phyloP scores from a whole-genome alignment of 2,329 filamentous ascomycete species.

The Septoria linicola region DNA sequence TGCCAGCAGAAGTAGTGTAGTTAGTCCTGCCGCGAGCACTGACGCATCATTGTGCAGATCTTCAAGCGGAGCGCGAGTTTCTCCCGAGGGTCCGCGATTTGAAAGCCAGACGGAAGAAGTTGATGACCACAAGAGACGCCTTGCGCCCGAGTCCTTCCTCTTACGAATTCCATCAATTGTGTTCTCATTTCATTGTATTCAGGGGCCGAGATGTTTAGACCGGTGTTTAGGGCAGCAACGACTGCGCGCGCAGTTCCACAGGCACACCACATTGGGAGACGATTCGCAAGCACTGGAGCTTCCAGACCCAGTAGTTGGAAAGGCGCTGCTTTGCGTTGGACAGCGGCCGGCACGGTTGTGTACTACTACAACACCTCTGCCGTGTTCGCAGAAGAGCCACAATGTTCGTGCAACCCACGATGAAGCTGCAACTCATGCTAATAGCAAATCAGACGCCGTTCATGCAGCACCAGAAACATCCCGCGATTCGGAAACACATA shows the following conservation, averaged over 20 bases:
- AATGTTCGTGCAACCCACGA: slow-evolving; percentile 55
- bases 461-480: slow-evolving; percentile 43
- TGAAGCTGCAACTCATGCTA: slow-evolving; percentile 10
- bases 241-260: slow-evolving; percentile 36
- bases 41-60: too few relatives aligned
- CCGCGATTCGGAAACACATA: slow-evolving; percentile 43
- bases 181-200: slow-evolving; percentile 15
- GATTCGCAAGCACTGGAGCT: slow-evolving; percentile 60
- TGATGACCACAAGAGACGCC: slow-evolving; percentile 9
- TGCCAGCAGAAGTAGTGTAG: too few relatives aligned
- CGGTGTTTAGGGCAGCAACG: slow-evolving; percentile 47
- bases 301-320: slow-evolving; percentile 76
- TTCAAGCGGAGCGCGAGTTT: not conserved
- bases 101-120: not conserved
- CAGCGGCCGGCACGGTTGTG: slow-evolving; percentile 69
- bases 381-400: slow-evolving; percentile 79
- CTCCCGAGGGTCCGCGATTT: not conserved
- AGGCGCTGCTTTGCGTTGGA: slow-evolving; percentile 70
- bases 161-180: slow-evolving; percentile 6
- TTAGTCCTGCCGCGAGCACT: too few relatives aligned
- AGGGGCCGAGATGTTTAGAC: slow-evolving; percentile 51
- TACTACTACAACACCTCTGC: slow-evolving; percentile 95
- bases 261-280: slow-evolving; percentile 34
- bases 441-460: slow-evolving; percentile 29
- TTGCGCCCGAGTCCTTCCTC: slow-evolving; percentile 13